phyloP scores from a whole-genome alignment of 768 basidiomycete species.

The Lyophyllum decastes region DNA sequence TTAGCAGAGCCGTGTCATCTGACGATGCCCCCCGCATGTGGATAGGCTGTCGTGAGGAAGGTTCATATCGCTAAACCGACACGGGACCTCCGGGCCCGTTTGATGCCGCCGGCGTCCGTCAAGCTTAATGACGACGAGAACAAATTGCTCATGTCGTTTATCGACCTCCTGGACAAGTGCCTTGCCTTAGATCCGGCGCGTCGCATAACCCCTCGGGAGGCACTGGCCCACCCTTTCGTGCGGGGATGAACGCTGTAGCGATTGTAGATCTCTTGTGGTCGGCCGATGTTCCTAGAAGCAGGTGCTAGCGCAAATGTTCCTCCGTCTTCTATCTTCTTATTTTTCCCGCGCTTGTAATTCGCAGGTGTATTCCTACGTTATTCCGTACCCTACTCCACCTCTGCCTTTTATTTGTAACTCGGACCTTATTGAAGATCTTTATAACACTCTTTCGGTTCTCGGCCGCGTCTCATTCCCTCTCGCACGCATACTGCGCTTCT shows the following conservation, averaged over 20 bases:
- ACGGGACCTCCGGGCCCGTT: conserved; percentile 76
- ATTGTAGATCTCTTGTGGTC: background rate
- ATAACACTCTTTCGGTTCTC: too few relatives aligned
- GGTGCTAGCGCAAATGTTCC: background rate
- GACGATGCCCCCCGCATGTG: background rate
- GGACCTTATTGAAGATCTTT: background rate
- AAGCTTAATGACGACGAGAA: conserved; percentile 90
- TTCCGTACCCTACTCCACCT: background rate
- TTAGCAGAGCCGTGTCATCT: conserved; percentile 20
- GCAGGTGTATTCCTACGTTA: conserved; percentile 1
- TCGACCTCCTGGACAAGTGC: conserved; percentile 92
- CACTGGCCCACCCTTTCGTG: conserved; percentile 85
- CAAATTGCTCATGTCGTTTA: conserved; percentile 75
- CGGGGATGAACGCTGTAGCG: conserved; percentile 36
- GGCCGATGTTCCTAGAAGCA: background rate
- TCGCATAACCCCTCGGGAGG: conserved; percentile 88
- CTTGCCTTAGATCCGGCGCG: conserved; percentile 83
- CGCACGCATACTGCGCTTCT: background rate
- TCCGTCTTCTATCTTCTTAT: conserved; percentile 1
- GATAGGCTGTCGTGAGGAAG: conserved; percentile 79
- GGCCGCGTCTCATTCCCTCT: background rate
- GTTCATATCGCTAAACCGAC: conserved; percentile 83
- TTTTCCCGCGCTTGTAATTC: conserved; percentile 10
- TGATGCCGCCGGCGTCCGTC: conserved; percentile 77
- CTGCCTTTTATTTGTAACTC: background rate